Evolutionary conservation across 208 protist genomes (phyloP).

Genomic region (Crithidia fasciculata): DNA sequence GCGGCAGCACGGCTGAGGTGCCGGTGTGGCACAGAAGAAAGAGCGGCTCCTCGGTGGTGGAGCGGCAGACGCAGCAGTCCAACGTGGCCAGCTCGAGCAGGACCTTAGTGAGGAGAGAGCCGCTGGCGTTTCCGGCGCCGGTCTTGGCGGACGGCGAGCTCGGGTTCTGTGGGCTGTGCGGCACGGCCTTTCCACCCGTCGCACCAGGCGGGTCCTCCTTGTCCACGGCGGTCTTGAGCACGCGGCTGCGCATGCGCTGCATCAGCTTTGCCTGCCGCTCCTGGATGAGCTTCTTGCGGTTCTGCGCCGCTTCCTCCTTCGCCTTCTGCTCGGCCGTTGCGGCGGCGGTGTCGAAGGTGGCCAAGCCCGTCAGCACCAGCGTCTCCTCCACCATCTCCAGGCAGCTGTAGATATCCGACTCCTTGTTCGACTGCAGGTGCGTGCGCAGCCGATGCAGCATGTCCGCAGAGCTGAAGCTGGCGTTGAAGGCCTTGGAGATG

Average conservation of each 20-base stretch:
- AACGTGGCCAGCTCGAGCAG: constrained; percentile 52
- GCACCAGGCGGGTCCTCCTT: background rate
- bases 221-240: constrained; percentile 25
- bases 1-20: constrained; percentile 49
- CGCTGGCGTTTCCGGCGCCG: background rate
- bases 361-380: constrained; percentile 42
- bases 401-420: constrained; percentile 57
- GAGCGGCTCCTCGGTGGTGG: constrained; percentile 45
- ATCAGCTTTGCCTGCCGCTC: constrained; percentile 73
- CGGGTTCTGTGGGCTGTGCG: background rate
- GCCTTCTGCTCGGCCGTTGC: constrained; percentile 24
- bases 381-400: constrained; percentile 61
- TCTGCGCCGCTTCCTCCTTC: constrained; percentile 32
- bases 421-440: constrained; percentile 30
- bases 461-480: constrained; percentile 23
- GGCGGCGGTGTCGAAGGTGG: constrained; percentile 29
- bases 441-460: constrained; percentile 57
- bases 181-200: background rate
- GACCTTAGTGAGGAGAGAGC: constrained; percentile 45
- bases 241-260: constrained; percentile 54
- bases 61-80: constrained; percentile 79
- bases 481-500: background rate
- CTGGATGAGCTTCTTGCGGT: constrained; percentile 56
- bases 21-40: constrained; percentile 65
- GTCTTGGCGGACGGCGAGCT: background rate